phyloP scores from a whole-genome alignment of 768 basidiomycete genomes.

The Termitomyces titanicus region DNA sequence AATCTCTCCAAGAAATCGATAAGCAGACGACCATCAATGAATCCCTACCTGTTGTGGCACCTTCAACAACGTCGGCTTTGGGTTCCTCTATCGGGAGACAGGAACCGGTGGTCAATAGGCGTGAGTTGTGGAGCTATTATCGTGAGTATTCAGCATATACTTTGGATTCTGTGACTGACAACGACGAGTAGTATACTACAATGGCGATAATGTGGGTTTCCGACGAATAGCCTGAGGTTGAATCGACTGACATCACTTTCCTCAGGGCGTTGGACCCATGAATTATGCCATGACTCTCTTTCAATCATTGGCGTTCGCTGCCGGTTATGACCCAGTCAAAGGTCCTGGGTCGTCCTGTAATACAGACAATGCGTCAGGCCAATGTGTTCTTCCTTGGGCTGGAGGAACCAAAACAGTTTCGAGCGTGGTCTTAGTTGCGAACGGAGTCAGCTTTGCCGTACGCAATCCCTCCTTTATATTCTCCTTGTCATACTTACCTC shows the following conservation, averaged over 20 bases:
- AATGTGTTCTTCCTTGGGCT: conserved; percentile 78
- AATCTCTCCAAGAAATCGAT: not conserved
- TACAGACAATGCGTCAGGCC: conserved; percentile 54
- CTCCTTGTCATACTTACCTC: not conserved
- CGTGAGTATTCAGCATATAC: conserved; percentile 35
- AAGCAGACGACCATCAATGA: not conserved
- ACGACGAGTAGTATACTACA: conserved; percentile 62
- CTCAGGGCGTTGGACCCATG: conserved; percentile 64
- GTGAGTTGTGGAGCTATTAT: conserved; percentile 81
- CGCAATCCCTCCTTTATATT: conserved; percentile 14
- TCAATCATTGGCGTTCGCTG: conserved; percentile 64
- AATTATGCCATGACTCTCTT: conserved; percentile 73
- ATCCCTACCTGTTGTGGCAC: not conserved
- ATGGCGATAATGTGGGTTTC: conserved; percentile 67
- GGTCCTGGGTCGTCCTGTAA: conserved; percentile 72
- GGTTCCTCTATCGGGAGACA: not conserved
- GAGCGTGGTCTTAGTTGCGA: conserved; percentile 74
- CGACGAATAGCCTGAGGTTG: not conserved
- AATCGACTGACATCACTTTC: not conserved
- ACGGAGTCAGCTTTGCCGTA: conserved; percentile 73
- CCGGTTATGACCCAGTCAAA: conserved; percentile 69
- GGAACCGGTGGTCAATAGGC: conserved; percentile 69
- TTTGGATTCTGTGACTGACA: not conserved
- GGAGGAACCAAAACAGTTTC: conserved; percentile 70
- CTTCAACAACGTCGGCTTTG: not conserved